These are phyloP conservation scores for Cicer chorassanicum DNA, from an alignment of 306 rosid species.

Conservation along the genomic window DNA sequence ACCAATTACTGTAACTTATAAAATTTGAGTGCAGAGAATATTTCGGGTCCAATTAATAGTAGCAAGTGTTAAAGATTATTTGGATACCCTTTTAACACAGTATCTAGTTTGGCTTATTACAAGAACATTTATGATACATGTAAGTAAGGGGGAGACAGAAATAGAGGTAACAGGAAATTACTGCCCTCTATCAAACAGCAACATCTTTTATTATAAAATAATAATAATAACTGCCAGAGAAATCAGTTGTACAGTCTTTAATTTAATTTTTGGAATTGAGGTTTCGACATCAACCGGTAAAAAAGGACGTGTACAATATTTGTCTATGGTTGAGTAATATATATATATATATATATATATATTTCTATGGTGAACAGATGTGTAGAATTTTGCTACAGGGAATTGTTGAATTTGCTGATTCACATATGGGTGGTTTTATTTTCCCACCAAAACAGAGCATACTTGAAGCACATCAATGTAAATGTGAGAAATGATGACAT, in stretches of 20 bases:
- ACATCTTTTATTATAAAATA: conserved; percentile 33
- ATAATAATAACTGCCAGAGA: conserved; percentile 16
- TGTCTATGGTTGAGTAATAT: background rate
- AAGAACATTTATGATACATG: conserved; percentile 35
- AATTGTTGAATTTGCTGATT: conserved; percentile 27
- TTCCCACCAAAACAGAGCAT: background rate
- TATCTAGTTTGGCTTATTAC: conserved; percentile 38
- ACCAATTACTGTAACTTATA: too few species aligned
- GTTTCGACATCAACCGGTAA: conserved; percentile 38
- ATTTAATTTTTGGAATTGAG: conserved; percentile 41
- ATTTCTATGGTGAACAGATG: background rate
- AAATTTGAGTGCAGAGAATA: too few species aligned
- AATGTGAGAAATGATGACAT: background rate
- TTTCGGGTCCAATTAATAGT: too few species aligned
- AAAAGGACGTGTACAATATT: conserved; percentile 48
- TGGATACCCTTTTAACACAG: conserved; percentile 28
- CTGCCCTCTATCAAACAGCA: conserved; percentile 43
- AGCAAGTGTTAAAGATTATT: background rate
- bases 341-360: too few species aligned
- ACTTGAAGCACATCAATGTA: background rate
- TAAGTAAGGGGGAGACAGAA: conserved; percentile 35
- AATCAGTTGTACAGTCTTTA: conserved; percentile 32
- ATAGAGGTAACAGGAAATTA: conserved; percentile 43
- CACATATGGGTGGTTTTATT: background rate
- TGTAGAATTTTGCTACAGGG: conserved; percentile 22